phyloP scores from a whole-genome alignment of 2,329 filamentous ascomycete species.

The Fusarium oligoseptatum region DNA sequence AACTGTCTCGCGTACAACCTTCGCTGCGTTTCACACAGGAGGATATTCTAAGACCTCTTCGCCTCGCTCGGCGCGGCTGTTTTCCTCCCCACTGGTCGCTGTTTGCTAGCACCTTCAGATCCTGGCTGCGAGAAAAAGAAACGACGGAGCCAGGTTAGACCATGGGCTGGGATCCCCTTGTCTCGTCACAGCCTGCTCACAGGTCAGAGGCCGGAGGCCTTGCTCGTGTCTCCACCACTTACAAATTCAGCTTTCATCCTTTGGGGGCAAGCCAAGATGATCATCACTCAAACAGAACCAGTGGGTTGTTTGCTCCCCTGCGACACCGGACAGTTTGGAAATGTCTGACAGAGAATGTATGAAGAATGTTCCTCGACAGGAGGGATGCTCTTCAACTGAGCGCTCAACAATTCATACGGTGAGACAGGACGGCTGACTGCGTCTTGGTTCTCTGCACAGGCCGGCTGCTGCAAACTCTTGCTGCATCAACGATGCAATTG shows the following conservation, averaged over 20 bases:
- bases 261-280: not conserved
- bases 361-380: not conserved
- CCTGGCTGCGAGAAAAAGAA: slow-evolving; percentile 27
- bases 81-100: slow-evolving; percentile 14
- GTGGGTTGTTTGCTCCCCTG: slow-evolving; percentile 3
- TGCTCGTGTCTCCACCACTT: slow-evolving; percentile 8
- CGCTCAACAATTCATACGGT: not conserved
- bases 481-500: slow-evolving; percentile 9
- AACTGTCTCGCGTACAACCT: slow-evolving; percentile 27
- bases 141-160: slow-evolving; percentile 11
- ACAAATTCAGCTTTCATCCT: not conserved
- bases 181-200: not conserved
- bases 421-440: not conserved
- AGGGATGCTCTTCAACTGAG: not conserved
- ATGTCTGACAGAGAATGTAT: not conserved
- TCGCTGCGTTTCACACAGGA: slow-evolving; percentile 25
- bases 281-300: not conserved
- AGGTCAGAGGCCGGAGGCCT: not conserved
- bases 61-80: slow-evolving; percentile 38
- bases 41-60: slow-evolving; percentile 18
- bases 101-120: slow-evolving; percentile 25
- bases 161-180: slow-evolving; percentile 16
- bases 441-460: slow-evolving; percentile 12
- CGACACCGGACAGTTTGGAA: slow-evolving; percentile 17
- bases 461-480: slow-evolving; percentile 11